phyloP scores from a whole-genome alignment of 345 rosid genomes.

The Syzygium oleosum region DNA sequence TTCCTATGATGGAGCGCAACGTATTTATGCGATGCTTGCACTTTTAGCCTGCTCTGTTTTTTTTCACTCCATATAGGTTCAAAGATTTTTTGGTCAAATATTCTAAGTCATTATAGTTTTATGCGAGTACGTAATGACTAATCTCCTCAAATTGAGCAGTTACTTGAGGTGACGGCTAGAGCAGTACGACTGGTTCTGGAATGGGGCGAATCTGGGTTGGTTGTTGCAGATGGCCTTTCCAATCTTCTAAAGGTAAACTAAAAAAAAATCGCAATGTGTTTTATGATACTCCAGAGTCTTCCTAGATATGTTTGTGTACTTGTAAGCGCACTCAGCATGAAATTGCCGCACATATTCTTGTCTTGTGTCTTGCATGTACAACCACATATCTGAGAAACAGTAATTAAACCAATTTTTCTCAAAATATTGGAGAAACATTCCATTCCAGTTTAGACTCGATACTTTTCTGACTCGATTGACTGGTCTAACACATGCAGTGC shows the following conservation, averaged over 20 bases:
- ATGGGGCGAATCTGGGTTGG: constrained; percentile 89
- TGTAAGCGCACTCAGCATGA: not conserved
- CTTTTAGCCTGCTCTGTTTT: not conserved
- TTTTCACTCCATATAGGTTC: not conserved
- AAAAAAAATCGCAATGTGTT: not conserved
- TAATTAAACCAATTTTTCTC: not conserved
- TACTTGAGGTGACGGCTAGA: constrained; percentile 94
- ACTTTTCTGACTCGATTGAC: not conserved
- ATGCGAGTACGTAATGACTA: not conserved
- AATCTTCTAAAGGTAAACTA: constrained; percentile 72
- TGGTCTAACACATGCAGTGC: constrained; percentile 49
- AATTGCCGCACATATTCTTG: not conserved
- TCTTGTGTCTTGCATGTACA: not conserved
- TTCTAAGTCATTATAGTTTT: not conserved
- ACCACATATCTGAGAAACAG: not conserved
- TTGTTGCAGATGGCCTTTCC: constrained; percentile 85
- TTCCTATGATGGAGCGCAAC: not conserved
- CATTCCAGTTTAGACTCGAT: not conserved
- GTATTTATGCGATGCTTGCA: not conserved
- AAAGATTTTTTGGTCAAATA: not conserved
- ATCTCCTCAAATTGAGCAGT: constrained; percentile 28
- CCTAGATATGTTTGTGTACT: not conserved
- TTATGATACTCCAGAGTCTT: not conserved
- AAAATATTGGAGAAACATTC: not conserved
- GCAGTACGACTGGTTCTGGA: constrained; percentile 71